Evolutionary conservation across 192 early-diverging fungal genomes (phyloP), one percentile per base, ranked within the genome.

Genomic region (Coemansia interrupta): DNA sequence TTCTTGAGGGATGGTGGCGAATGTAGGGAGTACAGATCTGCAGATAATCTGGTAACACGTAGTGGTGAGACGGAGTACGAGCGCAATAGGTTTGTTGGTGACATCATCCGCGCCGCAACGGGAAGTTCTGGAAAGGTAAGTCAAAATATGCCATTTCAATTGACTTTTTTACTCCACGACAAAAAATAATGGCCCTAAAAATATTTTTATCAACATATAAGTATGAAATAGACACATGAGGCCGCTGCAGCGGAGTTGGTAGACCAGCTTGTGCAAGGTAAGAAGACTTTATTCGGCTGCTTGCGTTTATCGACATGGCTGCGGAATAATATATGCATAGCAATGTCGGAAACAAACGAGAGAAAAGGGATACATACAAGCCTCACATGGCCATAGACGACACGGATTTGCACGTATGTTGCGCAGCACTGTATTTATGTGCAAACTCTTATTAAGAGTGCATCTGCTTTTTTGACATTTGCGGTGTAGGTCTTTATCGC

Each of bases 221-320:
- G 36, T 18, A 23, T 28, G 23, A 20, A 17, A 26, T 56, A 56
- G 55, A 26, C 60, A 17, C 50, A 62, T 24, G 60, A 62, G 52
- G 51, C 43, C 26, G 28, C 40, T 20, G 36, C 45, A 41, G 42
- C 51, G n/a, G 41, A 47, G 40, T 39, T 62, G 28, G 51, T 59
- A 8, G 52, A 63, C 7, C 58, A 70, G 43, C 24, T 66, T 23
- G 41, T 69, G 29, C 62, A 59, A 63, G 63, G 73, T 66, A 76
- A 60, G 63, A 60, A 13, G 23, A 8, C 38, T 39, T 22, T 38
- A 36, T 26, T 57, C 38, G 26, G 26, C 26, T 26, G 26, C 26
- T 26, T 26, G 26, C 4, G 26, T 26, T 26, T 26, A 4, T 26
- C 26, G 26, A 26, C 26, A 26, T 26, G 26, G 26, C 26, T 26